Evolutionary conservation across 306 rosid genomes (phyloP).

Genomic region (Hylodesmum podocarpum): DNA sequence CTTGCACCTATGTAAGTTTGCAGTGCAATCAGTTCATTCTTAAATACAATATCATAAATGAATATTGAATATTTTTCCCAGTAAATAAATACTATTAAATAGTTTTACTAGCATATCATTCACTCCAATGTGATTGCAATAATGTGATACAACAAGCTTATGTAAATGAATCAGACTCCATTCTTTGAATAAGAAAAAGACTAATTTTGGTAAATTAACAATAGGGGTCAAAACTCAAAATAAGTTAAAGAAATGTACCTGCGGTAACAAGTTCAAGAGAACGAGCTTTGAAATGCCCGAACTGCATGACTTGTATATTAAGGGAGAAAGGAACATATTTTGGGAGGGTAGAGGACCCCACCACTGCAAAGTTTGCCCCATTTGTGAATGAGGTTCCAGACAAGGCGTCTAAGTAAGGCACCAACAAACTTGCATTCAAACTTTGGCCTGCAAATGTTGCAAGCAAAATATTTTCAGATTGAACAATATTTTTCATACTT

Average conservation of each 20-base stretch:
- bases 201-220: neutral
- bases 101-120: slow-evolving; percentile 1
- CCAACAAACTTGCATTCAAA: slow-evolving; percentile 57
- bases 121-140: neutral
- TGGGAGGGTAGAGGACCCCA: slow-evolving; percentile 87
- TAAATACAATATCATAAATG: neutral
- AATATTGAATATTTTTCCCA: neutral
- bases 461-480: neutral
- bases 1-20: slow-evolving; percentile 44
- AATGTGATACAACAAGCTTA: neutral
- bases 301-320: slow-evolving; percentile 87
- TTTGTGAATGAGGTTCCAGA: slow-evolving; percentile 64
- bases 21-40: slow-evolving; percentile 9
- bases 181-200: neutral
- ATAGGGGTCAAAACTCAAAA: neutral
- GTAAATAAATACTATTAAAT: neutral
- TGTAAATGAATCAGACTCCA: neutral
- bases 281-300: slow-evolving; percentile 71
- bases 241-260: slow-evolving; percentile 43
- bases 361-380: slow-evolving; percentile 93
- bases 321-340: slow-evolving; percentile 78
- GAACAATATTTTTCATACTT: neutral
- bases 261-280: slow-evolving; percentile 54
- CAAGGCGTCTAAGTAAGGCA: slow-evolving; percentile 76
- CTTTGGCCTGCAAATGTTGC: slow-evolving; percentile 74